phyloP scores from a whole-genome alignment of 306 rosid genomes.

The Malus sylvestris region DNA sequence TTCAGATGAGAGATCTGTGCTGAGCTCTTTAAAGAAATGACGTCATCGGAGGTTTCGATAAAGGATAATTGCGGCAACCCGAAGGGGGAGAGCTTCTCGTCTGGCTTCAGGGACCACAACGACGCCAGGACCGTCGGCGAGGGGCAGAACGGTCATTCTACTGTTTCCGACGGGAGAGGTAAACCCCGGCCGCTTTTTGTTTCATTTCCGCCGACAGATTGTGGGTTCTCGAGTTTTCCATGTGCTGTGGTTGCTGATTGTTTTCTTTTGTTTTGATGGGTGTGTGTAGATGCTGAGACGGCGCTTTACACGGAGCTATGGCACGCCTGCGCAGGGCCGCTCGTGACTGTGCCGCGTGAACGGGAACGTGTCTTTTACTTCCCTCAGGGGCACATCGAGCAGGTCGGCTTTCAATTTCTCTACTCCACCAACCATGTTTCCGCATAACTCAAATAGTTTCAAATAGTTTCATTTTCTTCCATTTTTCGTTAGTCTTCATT shows the following conservation, averaged over 20 bases:
- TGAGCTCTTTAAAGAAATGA: slow-evolving; percentile 40
- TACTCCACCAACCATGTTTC: background rate
- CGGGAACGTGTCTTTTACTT: slow-evolving; percentile 79
- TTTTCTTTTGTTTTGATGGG: background rate
- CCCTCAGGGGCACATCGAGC: slow-evolving; percentile 98
- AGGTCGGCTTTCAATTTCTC: slow-evolving; percentile 34
- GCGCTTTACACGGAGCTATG: slow-evolving; percentile 86
- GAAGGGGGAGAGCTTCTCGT: slow-evolving; percentile 32
- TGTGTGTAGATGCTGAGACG: slow-evolving; percentile 50
- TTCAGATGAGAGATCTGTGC: slow-evolving; percentile 62
- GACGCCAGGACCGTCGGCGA: slow-evolving; percentile 25
- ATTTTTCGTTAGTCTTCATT: background rate
- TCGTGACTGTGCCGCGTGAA: slow-evolving; percentile 80
- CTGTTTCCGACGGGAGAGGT: slow-evolving; percentile 30
- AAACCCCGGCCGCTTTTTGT: slow-evolving; percentile 6
- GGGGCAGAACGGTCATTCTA: slow-evolving; percentile 29
- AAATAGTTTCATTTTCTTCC: background rate
- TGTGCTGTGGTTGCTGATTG: background rate
- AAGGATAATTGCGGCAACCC: slow-evolving; percentile 47
- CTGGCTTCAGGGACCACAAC: slow-evolving; percentile 26
- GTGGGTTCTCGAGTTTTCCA: background rate
- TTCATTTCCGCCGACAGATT: background rate
- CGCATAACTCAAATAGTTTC: background rate
- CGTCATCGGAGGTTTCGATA: slow-evolving; percentile 57
- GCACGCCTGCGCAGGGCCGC: slow-evolving; percentile 99